Percentiles rank a stretch among this genome's conserved stretches.
Conservation (phyloP, 352 stramenopile genomes). For the Paralagenidium karlingii region DNA sequence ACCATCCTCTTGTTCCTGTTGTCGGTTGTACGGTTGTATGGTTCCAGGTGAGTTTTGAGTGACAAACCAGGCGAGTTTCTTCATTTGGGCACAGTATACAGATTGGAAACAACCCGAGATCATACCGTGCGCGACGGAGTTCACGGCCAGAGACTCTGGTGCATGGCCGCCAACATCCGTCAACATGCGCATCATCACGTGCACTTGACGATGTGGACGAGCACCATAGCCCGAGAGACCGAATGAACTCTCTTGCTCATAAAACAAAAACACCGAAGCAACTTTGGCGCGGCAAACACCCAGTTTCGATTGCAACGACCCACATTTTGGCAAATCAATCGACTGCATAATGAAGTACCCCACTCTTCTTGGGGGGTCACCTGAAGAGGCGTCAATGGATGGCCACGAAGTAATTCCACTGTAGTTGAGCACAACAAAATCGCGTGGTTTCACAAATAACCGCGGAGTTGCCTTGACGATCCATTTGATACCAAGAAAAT, state of each 20-base stretch:
- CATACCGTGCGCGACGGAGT: conserved; percentile 18
- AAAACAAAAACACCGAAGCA: conserved; percentile 26
- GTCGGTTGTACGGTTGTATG: no score
- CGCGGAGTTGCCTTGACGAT: conserved; percentile 19
- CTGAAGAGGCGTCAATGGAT: not conserved
- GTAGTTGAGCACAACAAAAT: conserved; percentile 26
- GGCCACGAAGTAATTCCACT: conserved; percentile 8
- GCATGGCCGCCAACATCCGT: conserved; percentile 25
- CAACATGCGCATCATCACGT: conserved; percentile 33
- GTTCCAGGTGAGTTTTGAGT: no score
- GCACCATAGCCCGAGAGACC: no score
- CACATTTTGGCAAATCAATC: conserved; percentile 21
- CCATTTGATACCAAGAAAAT: conserved; percentile 19
- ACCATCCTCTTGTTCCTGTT: no score
- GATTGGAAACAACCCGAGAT: conserved; percentile 21
- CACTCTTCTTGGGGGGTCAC: conserved; percentile 2
- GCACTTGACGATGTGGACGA: conserved; percentile 4
- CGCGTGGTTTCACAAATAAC: conserved; percentile 16
- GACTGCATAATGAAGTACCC: conserved; percentile 31
- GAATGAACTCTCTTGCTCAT: no score
- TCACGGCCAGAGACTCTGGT: conserved; percentile 20
- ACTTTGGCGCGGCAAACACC: conserved; percentile 22
- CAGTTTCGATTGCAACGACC: conserved; percentile 11
- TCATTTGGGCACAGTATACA: conserved; percentile 23
- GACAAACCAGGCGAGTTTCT: conserved; percentile 33